Conservation (phyloP, 768 basidiomycete genomes). For the Mycena chlorophos region DNA sequence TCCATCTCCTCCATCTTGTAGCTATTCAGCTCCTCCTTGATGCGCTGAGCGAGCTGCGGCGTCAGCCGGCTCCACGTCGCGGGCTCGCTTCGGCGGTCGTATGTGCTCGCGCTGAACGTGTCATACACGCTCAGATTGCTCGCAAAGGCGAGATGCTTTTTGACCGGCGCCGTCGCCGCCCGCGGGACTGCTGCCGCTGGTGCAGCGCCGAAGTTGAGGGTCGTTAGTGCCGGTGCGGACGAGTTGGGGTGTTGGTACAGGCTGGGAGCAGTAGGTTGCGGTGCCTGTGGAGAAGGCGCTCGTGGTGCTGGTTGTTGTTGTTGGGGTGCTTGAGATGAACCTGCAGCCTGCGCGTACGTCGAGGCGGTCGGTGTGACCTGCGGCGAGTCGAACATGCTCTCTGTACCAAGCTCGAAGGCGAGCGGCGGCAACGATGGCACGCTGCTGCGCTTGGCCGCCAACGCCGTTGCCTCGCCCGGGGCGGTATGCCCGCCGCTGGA, state of each 20-base stretch:
- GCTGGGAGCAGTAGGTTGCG: conserved; percentile 23
- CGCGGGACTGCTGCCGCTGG: conserved; percentile 65
- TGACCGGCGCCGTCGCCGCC: conserved; percentile 66
- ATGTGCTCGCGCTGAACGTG: conserved; percentile 89
- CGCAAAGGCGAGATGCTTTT: conserved; percentile 78
- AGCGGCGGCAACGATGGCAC: conserved; percentile 19
- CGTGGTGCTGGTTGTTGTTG: conserved; percentile 6
- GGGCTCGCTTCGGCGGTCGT: conserved; percentile 93
- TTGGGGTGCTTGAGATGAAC: neutral
- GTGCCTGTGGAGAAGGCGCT: conserved; percentile 26
- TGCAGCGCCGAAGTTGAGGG: conserved; percentile 40
- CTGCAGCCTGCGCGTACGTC: conserved; percentile 10
- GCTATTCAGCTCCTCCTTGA: conserved; percentile 97
- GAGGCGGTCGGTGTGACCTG: conserved; percentile 19
- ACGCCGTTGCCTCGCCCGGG: neutral
- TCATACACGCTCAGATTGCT: conserved; percentile 92
- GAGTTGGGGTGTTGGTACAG: conserved; percentile 86
- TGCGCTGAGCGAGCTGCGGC: conserved; percentile 90
- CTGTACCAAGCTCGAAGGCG: conserved; percentile 8
- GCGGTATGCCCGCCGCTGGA: conserved; percentile 42
- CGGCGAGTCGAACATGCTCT: conserved; percentile 15
- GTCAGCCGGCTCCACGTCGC: conserved; percentile 97
- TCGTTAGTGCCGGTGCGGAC: conserved; percentile 84
- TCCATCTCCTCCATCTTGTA: conserved; percentile 99
- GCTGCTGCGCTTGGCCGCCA: conserved; percentile 10